phyloP scores from a whole-genome alignment of 2,329 filamentous ascomycete genomes.

The Pseudogymnoascus sp. region DNA sequence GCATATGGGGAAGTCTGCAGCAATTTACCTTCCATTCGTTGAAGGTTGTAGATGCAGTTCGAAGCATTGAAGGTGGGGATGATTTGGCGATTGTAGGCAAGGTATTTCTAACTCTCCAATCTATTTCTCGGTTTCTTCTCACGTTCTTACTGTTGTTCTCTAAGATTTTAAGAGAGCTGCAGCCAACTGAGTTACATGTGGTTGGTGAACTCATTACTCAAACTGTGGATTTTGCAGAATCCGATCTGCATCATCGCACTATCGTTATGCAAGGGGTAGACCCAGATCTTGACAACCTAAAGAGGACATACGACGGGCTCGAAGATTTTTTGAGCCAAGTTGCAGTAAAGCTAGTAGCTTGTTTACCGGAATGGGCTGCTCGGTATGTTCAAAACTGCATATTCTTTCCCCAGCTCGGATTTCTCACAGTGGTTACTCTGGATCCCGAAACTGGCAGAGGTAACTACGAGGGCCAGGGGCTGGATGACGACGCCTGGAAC shows the following conservation, averaged over 20 bases:
- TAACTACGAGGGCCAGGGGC: conserved; percentile 53
- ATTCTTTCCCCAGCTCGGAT: conserved; percentile 86
- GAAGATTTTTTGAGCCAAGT: conserved; percentile 62
- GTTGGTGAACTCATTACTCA: conserved; percentile 64
- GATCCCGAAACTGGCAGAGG: conserved; percentile 50
- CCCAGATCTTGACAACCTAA: conserved; percentile 65
- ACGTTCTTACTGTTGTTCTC: conserved; percentile 1
- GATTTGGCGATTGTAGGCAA: conserved; percentile 44
- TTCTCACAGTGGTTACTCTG: conserved; percentile 65
- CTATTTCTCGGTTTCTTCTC: not conserved
- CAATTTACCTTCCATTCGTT: conserved; percentile 64
- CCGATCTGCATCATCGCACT: conserved; percentile 60
- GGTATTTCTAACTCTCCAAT: conserved; percentile 30
- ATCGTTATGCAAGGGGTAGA: conserved; percentile 67
- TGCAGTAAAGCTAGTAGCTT: conserved; percentile 51
- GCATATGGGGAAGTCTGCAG: conserved; percentile 63
- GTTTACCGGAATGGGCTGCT: conserved; percentile 51
- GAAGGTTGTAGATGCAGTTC: conserved; percentile 56
- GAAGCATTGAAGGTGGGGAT: conserved; percentile 46
- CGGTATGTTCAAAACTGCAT: conserved; percentile 62
- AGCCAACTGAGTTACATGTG: conserved; percentile 48
- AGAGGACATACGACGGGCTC: conserved; percentile 68
- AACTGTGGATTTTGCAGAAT: conserved; percentile 72
- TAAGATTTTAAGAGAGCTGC: conserved; percentile 51
- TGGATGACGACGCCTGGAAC: conserved; percentile 58